A percentile compares a stretch with the other conserved stretches of the same genome.
Evolutionary conservation across 805 yeast species (phyloP).

Genomic region (Starmerella vaccinii): DNA sequence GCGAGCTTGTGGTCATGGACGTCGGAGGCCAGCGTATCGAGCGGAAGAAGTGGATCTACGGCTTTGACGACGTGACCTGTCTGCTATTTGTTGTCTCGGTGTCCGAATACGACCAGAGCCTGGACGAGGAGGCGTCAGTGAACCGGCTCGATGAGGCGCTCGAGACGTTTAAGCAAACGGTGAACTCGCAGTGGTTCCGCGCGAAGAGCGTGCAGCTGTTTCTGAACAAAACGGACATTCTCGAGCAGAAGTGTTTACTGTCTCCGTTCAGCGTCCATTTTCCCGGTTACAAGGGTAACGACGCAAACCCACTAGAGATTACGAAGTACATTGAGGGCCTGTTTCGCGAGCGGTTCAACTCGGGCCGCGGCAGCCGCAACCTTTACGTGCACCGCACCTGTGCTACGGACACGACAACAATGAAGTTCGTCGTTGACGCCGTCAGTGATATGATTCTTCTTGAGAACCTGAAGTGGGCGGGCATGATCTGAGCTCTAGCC

Average conservation of each 20-base stretch:
- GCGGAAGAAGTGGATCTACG: constrained; percentile 94
- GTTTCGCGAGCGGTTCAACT: constrained; percentile 53
- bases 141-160: constrained; percentile 88
- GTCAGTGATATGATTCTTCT: constrained; percentile 86
- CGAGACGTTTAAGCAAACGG: constrained; percentile 67
- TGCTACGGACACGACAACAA: constrained; percentile 83
- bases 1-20: constrained; percentile 69
- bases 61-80: constrained; percentile 83
- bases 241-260: constrained; percentile 55
- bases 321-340: constrained; percentile 58
- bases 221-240: constrained; percentile 76
- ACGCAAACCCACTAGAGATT: constrained; percentile 56
- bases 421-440: constrained; percentile 83
- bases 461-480: constrained; percentile 46
- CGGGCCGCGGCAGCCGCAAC: constrained; percentile 45
- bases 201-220: constrained; percentile 83
- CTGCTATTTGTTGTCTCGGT: constrained; percentile 81
- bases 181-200: constrained; percentile 76
- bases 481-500: constrained; percentile 18
- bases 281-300: constrained; percentile 65
- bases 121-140: constrained; percentile 80
- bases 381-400: constrained; percentile 87
- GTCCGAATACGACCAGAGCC: constrained; percentile 82
- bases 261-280: constrained; percentile 59
- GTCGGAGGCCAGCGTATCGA: constrained; percentile 98